Conservation (phyloP, 2,329 filamentous ascomycete species). For the Trichoderma lentiforme region DNA sequence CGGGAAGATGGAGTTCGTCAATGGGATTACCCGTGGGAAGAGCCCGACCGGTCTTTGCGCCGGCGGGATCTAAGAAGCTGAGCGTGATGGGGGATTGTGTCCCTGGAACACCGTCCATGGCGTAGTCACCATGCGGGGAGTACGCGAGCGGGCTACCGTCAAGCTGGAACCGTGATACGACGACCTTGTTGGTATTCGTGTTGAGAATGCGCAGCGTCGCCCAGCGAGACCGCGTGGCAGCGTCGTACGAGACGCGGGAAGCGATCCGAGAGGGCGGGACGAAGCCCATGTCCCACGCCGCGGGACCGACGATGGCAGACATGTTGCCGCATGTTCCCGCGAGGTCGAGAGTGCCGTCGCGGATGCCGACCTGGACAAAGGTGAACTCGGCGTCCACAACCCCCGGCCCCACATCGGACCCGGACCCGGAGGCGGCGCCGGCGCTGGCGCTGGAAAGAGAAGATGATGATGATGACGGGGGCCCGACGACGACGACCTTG, state of each 20-base stretch:
- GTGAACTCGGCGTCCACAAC: slow-evolving; percentile 65
- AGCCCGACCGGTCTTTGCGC: slow-evolving; percentile 57
- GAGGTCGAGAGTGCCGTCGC: slow-evolving; percentile 58
- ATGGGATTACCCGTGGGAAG: slow-evolving; percentile 50
- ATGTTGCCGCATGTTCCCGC: slow-evolving; percentile 76
- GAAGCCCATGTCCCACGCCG: slow-evolving; percentile 33
- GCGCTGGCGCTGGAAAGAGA: neutral
- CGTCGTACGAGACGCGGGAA: slow-evolving; percentile 21
- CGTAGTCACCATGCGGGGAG: slow-evolving; percentile 47
- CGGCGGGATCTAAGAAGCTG: slow-evolving; percentile 60
- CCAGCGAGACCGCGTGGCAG: slow-evolving; percentile 32
- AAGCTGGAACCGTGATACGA: slow-evolving; percentile 56
- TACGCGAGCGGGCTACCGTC: slow-evolving; percentile 34
- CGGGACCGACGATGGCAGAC: slow-evolving; percentile 62
- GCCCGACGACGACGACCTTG: slow-evolving; percentile 66
- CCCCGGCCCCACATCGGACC: neutral
- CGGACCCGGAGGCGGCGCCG: neutral
- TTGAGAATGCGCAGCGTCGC: slow-evolving; percentile 61
- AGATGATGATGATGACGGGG: slow-evolving; percentile 35
- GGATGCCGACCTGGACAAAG: slow-evolving; percentile 66
- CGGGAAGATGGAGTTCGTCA: slow-evolving; percentile 45
- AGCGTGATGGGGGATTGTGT: slow-evolving; percentile 55
- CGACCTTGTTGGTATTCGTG: slow-evolving; percentile 67
- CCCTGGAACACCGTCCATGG: slow-evolving; percentile 63
- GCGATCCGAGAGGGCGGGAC: slow-evolving; percentile 14